Conservation (phyloP, 768 basidiomycete species). For the Exsudoporus frostii region DNA sequence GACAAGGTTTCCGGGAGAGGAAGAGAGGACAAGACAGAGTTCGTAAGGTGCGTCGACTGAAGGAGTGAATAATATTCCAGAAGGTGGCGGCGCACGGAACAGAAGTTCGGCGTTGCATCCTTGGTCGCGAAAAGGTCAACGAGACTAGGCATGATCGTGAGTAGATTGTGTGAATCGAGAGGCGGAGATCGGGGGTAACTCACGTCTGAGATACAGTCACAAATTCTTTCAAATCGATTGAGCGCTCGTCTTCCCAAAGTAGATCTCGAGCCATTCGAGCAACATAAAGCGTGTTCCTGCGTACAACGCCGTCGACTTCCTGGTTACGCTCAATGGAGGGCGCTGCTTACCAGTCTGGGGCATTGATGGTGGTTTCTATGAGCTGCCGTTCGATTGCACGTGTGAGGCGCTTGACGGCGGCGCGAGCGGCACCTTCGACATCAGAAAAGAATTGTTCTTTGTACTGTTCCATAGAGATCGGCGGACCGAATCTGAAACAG, state of each 20-base stretch:
- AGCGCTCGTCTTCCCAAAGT: constrained; percentile 82
- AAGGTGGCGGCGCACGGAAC: constrained; percentile 61
- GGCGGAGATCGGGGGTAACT: constrained; percentile 33
- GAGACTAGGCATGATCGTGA: constrained; percentile 49
- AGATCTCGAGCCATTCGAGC: constrained; percentile 92
- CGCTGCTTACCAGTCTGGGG: constrained; percentile 80
- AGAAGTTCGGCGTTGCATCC: constrained; percentile 57
- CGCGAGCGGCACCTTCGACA: constrained; percentile 63
- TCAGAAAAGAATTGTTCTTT: constrained; percentile 73
- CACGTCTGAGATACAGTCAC: constrained; percentile 89
- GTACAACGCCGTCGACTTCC: constrained; percentile 20
- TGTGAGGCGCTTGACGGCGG: constrained; percentile 86
- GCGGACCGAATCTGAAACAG: constrained; percentile 67
- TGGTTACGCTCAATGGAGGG: constrained; percentile 7
- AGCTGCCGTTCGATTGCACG: constrained; percentile 68
- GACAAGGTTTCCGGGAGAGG: constrained; percentile 84
- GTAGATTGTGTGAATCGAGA: constrained; percentile 15
- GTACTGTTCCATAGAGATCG: constrained; percentile 74
- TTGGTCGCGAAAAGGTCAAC: constrained; percentile 83
- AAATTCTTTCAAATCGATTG: constrained; percentile 78
- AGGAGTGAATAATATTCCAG: constrained; percentile 88
- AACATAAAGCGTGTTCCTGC: constrained; percentile 85
- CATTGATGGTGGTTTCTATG: constrained; percentile 79
- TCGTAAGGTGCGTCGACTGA: constrained; percentile 76
- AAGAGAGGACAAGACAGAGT: constrained; percentile 78